Evolutionary conservation across 148 eudicot genomes (phyloP), one percentile per base, ranked within the genome.

Genomic region (Limonium bicolor): DNA sequence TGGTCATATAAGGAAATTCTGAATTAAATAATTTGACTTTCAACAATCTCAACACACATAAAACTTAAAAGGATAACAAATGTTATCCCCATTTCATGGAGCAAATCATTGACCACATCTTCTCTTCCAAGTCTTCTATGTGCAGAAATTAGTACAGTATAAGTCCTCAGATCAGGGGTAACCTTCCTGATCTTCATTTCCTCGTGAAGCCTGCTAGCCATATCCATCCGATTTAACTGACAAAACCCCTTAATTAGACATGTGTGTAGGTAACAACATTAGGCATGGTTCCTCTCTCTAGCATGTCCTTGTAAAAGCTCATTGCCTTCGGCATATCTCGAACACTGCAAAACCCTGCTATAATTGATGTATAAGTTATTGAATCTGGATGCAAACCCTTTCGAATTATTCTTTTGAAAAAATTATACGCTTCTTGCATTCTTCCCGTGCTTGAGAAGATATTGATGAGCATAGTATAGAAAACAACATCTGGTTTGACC

Each of bases 261-360:
- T 68, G 64, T 12, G 77, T 71, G 41, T 71, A 76, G 23, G 82
- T 76, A 28, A 68, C 64, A 22, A 62, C 78, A 42, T 36, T 55
- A 14, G 78, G 82, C 19, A 35, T 22, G 30, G 37, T 43, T 3
- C 46, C 58, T 33, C 45, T 51, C 27, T 28, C 27, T 36, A 31
- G 9, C 82, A 76, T 76, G 37, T 68, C 67, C 13, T 13, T 18
- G 49, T 50, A 65, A 28, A 71, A 37, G 14, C 11, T 39, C 58
- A 49, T 49, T 8, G 78, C 78, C 59, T 26, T 51, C 25, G 14
- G 31, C 71, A 68, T 58, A 29, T 68, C 66, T 43, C 51, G 33
- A 20, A 18, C 41, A 55, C 50, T 54, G 50, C 72, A 58, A 40
- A 71, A 71, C 32, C 69, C 72, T 39, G 59, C 51, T 47, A 76